These are phyloP conservation scores for Astrocystis sublimbata DNA, from an alignment of 495 filamentous ascomycete species.

Conservation along the genomic window DNA sequence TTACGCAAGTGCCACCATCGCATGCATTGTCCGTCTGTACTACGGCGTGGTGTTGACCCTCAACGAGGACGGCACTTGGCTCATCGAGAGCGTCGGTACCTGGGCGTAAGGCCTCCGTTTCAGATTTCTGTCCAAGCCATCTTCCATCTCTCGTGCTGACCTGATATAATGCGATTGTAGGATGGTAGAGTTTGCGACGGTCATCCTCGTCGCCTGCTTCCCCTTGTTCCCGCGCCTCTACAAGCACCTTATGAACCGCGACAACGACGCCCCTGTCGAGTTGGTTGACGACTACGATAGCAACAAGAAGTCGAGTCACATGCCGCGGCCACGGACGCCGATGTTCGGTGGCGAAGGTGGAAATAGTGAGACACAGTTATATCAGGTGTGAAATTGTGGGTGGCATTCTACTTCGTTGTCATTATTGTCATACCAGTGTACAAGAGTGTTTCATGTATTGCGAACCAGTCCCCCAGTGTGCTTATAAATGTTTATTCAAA, in stretches of 20 bases:
- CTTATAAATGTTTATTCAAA: slow-evolving; percentile 44
- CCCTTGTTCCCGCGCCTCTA: slow-evolving; percentile 12
- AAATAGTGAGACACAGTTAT: not conserved
- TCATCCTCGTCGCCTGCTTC: slow-evolving; percentile 22
- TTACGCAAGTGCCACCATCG: slow-evolving; percentile 13
- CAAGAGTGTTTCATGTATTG: no score
- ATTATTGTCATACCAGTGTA: no score
- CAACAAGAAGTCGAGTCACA: slow-evolving; percentile 1
- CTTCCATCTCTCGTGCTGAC: not conserved
- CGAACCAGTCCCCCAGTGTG: not conserved
- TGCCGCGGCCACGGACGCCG: not conserved
- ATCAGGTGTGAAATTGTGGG: slow-evolving; percentile 1
- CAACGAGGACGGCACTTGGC: slow-evolving; percentile 17
- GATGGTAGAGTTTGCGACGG: slow-evolving; percentile 18
- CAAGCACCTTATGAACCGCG: not conserved
- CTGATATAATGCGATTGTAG: not conserved
- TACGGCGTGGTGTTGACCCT: slow-evolving; percentile 7
- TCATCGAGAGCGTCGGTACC: slow-evolving; percentile 15
- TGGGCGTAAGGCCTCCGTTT: slow-evolving; percentile 25
- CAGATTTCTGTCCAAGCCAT: not conserved
- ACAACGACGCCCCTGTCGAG: not conserved
- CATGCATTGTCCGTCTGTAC: slow-evolving; percentile 19
- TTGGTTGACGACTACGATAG: not conserved
- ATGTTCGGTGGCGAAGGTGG: not conserved
- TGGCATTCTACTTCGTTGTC: not conserved